Evolutionary conservation across 306 rosid genomes (phyloP).

Genomic region (Casuarina cunninghamiana): DNA sequence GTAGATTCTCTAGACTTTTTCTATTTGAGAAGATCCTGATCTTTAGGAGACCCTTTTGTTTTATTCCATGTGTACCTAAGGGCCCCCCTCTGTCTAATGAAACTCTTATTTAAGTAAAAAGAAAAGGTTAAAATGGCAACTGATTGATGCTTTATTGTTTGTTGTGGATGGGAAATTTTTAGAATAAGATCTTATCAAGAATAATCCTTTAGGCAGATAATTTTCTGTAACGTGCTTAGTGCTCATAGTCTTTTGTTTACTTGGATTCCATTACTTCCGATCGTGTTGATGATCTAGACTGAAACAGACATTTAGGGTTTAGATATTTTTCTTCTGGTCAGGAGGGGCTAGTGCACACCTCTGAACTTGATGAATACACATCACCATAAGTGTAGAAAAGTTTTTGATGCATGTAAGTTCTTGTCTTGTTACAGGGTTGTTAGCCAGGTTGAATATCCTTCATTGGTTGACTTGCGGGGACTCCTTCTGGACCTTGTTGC

Average conservation of each 20-base stretch:
- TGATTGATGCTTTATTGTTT: background rate
- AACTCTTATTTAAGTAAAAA: background rate
- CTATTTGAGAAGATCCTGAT: background rate
- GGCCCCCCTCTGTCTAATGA: background rate
- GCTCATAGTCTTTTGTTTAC: background rate
- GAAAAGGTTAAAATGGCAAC: background rate
- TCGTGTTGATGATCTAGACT: background rate
- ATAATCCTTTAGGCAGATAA: background rate
- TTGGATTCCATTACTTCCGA: background rate
- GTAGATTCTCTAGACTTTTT: background rate
- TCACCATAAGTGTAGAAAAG: background rate
- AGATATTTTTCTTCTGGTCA: background rate
- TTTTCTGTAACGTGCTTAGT: background rate
- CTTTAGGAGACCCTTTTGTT: background rate
- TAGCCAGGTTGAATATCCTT: conserved; percentile 97
- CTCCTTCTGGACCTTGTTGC: conserved; percentile 99
- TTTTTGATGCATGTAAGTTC: conserved; percentile 4
- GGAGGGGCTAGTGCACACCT: background rate
- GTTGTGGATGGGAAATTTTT: background rate
- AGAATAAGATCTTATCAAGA: background rate
- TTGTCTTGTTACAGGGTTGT: conserved; percentile 82
- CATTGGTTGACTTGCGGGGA: conserved; percentile 95
- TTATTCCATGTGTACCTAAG: background rate
- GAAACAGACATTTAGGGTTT: background rate
- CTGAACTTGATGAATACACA: background rate